Evolutionary conservation across 345 rosid species (phyloP), one percentile per base, ranked within the genome.

Genomic region (Gossypium bickii): DNA sequence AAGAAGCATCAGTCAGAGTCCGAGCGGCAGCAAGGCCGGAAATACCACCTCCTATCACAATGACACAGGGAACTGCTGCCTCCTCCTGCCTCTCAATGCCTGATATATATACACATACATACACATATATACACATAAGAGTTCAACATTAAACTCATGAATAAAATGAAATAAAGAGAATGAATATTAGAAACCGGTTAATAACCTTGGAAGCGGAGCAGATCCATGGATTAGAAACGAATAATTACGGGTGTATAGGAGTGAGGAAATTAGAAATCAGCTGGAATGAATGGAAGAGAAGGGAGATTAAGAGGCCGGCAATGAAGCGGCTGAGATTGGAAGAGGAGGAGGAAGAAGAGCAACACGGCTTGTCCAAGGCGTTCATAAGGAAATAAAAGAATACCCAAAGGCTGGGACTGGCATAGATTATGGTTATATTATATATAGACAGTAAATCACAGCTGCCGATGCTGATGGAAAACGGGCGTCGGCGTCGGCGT

Each of bases 11-110:
- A 55, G 80, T 74, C 59, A 93, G 98, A 70, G 75, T 76, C 55
- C 89, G 84, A 51, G 97, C 97, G 61, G 98, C 97, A 49, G 98
- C 92, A 53, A 93, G 86, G 53, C 98, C 97, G 6, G 97, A 90
- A 75, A 93, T 89, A 67, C 98, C 98, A 77, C 89, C 89, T 27
- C 97, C 98, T 74, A 93, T 88, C 73, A 93, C 95, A 65, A 91
- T 84, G 27, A 89, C 98, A 64, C 87, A 74, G 57, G 94, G 98
- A 63, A 15, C 67, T 41, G 20, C 16, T 24, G 87, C 75, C 77
- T 80, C 71, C 68, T 83, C 86, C 49, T 38, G 87, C 72, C 79
- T 82, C 83, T 80, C 85, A 22, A 84, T 48, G 48, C 68, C 68
- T 64, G 44, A 64, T 8, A 29, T 15, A 16, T 7, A 7, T 61